Conservation (phyloP, 2,329 filamentous ascomycete genomes). For the Alternaria gaisen region DNA sequence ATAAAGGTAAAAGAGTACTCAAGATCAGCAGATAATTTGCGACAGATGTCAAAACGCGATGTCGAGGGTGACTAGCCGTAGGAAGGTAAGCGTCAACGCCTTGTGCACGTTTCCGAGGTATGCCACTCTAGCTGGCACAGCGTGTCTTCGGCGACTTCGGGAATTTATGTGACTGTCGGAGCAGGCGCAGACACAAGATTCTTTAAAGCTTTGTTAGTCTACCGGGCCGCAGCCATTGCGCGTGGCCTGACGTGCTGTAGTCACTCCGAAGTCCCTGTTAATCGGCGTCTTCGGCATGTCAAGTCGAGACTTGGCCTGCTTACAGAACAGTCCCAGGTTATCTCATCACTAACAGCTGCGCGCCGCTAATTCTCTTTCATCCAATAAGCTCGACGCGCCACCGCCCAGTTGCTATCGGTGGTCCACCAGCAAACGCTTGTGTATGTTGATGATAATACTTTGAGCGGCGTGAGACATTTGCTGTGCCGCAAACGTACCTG, state of each 20-base stretch:
- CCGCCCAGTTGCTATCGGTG: background rate
- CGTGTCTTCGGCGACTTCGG: slow-evolving; percentile 11
- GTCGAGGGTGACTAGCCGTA: slow-evolving; percentile 32
- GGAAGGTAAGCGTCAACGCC: slow-evolving; percentile 16
- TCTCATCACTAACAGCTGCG: background rate
- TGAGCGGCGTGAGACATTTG: background rate
- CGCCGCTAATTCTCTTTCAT: background rate
- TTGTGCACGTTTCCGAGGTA: slow-evolving; percentile 7
- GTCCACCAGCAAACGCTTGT: background rate
- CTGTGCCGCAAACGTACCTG: slow-evolving; percentile 8
- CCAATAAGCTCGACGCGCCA: background rate
- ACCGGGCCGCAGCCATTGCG: slow-evolving; percentile 19
- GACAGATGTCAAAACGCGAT: slow-evolving; percentile 37
- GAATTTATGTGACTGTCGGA: slow-evolving; percentile 10
- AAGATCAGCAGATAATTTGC: slow-evolving; percentile 44
- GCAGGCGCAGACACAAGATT: slow-evolving; percentile 4
- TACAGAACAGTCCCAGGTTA: slow-evolving; percentile 13
- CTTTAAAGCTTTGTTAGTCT: slow-evolving; percentile 9
- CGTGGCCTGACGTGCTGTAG: slow-evolving; percentile 7
- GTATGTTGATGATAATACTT: background rate
- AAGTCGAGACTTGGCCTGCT: slow-evolving; percentile 21
- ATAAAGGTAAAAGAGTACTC: slow-evolving; percentile 15
- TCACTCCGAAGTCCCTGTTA: slow-evolving; percentile 16
- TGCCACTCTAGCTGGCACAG: slow-evolving; percentile 6
- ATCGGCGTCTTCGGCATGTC: slow-evolving; percentile 29